phyloP scores from a whole-genome alignment of 2,329 filamentous ascomycete genomes.

The Stachybotrys elegans region DNA sequence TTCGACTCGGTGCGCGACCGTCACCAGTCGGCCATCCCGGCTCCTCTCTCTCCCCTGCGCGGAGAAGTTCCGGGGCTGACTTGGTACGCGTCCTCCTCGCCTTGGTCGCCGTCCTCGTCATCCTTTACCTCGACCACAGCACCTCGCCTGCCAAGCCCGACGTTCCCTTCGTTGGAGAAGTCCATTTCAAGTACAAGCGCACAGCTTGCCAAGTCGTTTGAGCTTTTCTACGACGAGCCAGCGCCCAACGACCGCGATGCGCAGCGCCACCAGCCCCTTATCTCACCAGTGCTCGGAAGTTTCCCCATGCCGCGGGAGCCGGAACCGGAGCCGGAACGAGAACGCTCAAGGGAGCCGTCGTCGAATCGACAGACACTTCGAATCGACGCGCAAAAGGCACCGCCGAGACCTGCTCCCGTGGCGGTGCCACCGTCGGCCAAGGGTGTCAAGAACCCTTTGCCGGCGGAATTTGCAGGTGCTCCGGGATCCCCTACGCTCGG shows the following conservation, averaged over 20 bases:
- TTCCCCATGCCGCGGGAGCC: slow-evolving; percentile 15
- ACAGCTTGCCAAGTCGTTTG: slow-evolving; percentile 24
- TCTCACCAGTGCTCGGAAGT: slow-evolving; percentile 24
- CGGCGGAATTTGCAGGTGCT: no score
- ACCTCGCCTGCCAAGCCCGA: slow-evolving; percentile 29
- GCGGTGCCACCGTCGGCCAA: slow-evolving; percentile 22
- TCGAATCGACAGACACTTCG: slow-evolving; percentile 15
- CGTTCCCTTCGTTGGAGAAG: slow-evolving; percentile 28
- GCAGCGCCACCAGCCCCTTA: slow-evolving; percentile 15
- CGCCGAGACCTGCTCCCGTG: slow-evolving; percentile 24
- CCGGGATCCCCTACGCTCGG: no score
- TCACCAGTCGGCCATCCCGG: slow-evolving; percentile 28
- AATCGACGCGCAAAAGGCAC: slow-evolving; percentile 25
- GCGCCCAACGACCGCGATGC: slow-evolving; percentile 4
- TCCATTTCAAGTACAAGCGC: slow-evolving; percentile 27
- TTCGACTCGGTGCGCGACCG: slow-evolving; percentile 19
- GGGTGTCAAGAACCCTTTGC: no score
- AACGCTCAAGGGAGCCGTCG: no score
- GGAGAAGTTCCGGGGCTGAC: no score
- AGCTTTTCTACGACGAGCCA: slow-evolving; percentile 13
- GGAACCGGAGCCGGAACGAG: slow-evolving; percentile 2
- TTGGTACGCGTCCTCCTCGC: slow-evolving; percentile 10
- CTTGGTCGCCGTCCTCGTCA: slow-evolving; percentile 16
- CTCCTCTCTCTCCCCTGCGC: slow-evolving; percentile 28
- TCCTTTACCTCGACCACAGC: slow-evolving; percentile 22